These are phyloP conservation scores for Daldinia decipiens DNA, from an alignment of 495 filamentous ascomycete species.

Conservation along the genomic window DNA sequence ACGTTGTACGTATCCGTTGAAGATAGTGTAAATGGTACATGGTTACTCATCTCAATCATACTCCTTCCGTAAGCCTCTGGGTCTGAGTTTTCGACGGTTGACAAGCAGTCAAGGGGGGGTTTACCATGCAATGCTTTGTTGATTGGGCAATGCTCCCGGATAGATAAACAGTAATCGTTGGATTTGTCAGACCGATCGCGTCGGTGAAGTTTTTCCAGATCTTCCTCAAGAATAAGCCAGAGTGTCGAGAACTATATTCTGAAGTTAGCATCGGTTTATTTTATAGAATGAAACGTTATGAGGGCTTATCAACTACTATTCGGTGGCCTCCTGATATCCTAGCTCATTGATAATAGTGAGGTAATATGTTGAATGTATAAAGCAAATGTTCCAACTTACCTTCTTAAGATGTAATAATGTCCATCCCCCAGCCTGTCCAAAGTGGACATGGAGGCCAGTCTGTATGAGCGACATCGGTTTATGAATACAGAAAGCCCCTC, in stretches of 20 bases:
- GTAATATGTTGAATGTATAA: not conserved
- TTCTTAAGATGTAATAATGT: slow-evolving; percentile 41
- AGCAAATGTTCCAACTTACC: slow-evolving; percentile 13
- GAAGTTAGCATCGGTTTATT: slow-evolving; percentile 1
- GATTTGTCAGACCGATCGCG: slow-evolving; percentile 8
- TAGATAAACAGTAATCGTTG: not conserved
- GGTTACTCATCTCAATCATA: not conserved
- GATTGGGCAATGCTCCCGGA: not conserved
- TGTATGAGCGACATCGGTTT: slow-evolving; percentile 18
- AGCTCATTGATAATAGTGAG: not conserved
- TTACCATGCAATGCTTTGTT: not conserved
- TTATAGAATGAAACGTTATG: not conserved
- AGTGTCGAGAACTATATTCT: slow-evolving; percentile 26
- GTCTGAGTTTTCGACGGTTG: not conserved
- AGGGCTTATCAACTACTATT: not conserved
- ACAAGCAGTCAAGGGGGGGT: not conserved
- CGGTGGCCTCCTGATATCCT: not conserved
- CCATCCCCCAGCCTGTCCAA: slow-evolving; percentile 36
- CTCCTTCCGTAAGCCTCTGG: not conserved
- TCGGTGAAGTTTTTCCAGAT: slow-evolving; percentile 17
- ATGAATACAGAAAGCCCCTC: slow-evolving; percentile 34
- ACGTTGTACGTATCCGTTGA: not conserved
- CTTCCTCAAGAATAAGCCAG: slow-evolving; percentile 21
- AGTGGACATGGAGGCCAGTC: slow-evolving; percentile 36
- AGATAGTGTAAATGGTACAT: slow-evolving; percentile 6